Conservation (phyloP, 495 filamentous ascomycete genomes). For the Trypethelium eluteriae region DNA sequence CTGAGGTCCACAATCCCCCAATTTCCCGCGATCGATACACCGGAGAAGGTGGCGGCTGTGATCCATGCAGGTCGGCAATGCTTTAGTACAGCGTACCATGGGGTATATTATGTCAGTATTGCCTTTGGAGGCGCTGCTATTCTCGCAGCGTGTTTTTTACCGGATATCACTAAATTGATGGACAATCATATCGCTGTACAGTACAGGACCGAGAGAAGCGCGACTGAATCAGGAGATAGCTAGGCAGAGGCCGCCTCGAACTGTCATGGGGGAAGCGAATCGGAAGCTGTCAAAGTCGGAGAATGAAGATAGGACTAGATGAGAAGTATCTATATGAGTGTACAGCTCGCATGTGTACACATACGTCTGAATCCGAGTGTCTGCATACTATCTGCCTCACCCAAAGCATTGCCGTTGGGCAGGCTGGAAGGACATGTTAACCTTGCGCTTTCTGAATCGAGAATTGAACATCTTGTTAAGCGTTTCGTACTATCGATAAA, state of each 20-base stretch:
- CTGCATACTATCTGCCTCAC: too few relatives aligned
- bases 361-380: too few relatives aligned
- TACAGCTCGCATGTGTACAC: too few relatives aligned
- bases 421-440: too few relatives aligned
- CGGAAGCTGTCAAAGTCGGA: too few relatives aligned
- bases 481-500: too few relatives aligned
- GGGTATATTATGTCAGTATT: conserved; percentile 58
- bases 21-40: background rate
- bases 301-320: too few relatives aligned
- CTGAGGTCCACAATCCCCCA: background rate
- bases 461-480: too few relatives aligned
- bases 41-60: conserved; percentile 4
- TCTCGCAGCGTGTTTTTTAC: conserved; percentile 55
- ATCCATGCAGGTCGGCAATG: conserved; percentile 4
- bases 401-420: too few relatives aligned
- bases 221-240: background rate
- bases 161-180: conserved; percentile 55
- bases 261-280: background rate
- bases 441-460: too few relatives aligned
- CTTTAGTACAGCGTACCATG: background rate
- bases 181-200: conserved; percentile 55
- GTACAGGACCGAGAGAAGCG: background rate
- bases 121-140: conserved; percentile 55
- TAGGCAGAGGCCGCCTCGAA: background rate
- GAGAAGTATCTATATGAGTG: too few relatives aligned